These are phyloP conservation scores for Alternaria triticina DNA, from an alignment of 2,329 filamentous ascomycete species.

Conservation along the genomic window DNA sequence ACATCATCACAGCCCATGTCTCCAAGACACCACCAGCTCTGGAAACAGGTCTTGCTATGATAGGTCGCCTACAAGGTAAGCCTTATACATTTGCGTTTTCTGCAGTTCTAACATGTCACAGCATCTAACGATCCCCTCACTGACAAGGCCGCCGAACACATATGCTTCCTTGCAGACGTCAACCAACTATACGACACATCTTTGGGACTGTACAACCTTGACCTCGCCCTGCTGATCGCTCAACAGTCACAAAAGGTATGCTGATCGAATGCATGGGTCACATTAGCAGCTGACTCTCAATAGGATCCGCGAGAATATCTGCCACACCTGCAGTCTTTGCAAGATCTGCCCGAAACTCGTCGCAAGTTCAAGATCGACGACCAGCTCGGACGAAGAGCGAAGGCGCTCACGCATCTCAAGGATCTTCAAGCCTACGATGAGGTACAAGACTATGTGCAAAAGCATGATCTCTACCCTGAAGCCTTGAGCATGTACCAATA, in stretches of 20 bases:
- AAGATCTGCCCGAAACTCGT: slow-evolving; percentile 72
- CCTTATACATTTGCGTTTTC: neutral
- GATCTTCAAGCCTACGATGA: slow-evolving; percentile 77
- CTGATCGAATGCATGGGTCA: neutral
- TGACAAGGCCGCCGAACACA: slow-evolving; percentile 91
- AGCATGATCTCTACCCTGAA: slow-evolving; percentile 78
- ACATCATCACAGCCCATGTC: slow-evolving; percentile 91
- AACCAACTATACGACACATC: slow-evolving; percentile 91
- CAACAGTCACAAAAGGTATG: slow-evolving; percentile 85
- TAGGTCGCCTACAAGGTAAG: slow-evolving; percentile 70
- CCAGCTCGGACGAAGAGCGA: slow-evolving; percentile 75
- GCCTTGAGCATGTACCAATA: slow-evolving; percentile 86
- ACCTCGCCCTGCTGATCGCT: slow-evolving; percentile 86
- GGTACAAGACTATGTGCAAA: slow-evolving; percentile 76
- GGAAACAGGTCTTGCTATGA: slow-evolving; percentile 80
- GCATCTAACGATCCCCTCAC: slow-evolving; percentile 63
- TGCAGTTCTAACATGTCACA: slow-evolving; percentile 11
- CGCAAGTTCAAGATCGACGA: slow-evolving; percentile 88
- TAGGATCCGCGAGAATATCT: slow-evolving; percentile 90
- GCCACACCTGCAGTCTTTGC: slow-evolving; percentile 88
- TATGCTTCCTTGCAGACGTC: slow-evolving; percentile 94
- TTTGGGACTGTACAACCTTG: slow-evolving; percentile 88
- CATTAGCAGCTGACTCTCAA: neutral
- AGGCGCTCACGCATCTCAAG: slow-evolving; percentile 80
- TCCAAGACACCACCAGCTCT: slow-evolving; percentile 92